Conservation (phyloP, 129 eudicot genomes). For the Glebionis coronaria region DNA sequence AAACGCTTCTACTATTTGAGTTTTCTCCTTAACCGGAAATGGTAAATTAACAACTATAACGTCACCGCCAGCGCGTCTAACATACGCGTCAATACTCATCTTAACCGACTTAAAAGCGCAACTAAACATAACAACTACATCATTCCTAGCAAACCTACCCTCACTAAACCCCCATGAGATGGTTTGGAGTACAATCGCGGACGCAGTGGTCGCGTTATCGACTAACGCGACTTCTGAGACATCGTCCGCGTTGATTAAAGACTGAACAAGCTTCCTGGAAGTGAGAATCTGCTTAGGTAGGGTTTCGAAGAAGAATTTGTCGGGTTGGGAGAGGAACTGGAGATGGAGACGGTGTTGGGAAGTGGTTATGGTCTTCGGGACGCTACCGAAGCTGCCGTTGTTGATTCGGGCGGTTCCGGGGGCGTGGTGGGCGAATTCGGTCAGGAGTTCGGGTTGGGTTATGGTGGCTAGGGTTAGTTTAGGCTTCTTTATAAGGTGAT, state of each 20-base stretch:
- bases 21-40: slow-evolving; percentile 49
- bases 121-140: slow-evolving; percentile 65
- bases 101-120: slow-evolving; percentile 82
- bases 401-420: slow-evolving; percentile 58
- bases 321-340: slow-evolving; percentile 69
- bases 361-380: slow-evolving; percentile 53
- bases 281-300: slow-evolving; percentile 47
- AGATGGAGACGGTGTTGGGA: slow-evolving; percentile 66
- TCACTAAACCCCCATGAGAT: slow-evolving; percentile 55
- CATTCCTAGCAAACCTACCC: slow-evolving; percentile 49
- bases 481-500: slow-evolving; percentile 38
- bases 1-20: slow-evolving; percentile 53
- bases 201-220: slow-evolving; percentile 95
- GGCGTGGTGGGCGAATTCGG: slow-evolving; percentile 63
- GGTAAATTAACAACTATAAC: slow-evolving; percentile 70
- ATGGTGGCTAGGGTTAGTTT: slow-evolving; percentile 36
- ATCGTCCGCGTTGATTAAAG: slow-evolving; percentile 68
- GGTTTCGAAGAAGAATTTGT: slow-evolving; percentile 54
- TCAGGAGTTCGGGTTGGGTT: slow-evolving; percentile 43
- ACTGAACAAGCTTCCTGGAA: slow-evolving; percentile 45
- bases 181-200: slow-evolving; percentile 75
- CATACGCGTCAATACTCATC: slow-evolving; percentile 76
- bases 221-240: slow-evolving; percentile 71
- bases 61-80: slow-evolving; percentile 72
- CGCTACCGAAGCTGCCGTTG: slow-evolving; percentile 88